Percentiles rank a stretch among this genome's conserved stretches.
phyloP scores from a whole-genome alignment of 2,329 filamentous ascomycete genomes.

The Aspergillaceae sp. region DNA sequence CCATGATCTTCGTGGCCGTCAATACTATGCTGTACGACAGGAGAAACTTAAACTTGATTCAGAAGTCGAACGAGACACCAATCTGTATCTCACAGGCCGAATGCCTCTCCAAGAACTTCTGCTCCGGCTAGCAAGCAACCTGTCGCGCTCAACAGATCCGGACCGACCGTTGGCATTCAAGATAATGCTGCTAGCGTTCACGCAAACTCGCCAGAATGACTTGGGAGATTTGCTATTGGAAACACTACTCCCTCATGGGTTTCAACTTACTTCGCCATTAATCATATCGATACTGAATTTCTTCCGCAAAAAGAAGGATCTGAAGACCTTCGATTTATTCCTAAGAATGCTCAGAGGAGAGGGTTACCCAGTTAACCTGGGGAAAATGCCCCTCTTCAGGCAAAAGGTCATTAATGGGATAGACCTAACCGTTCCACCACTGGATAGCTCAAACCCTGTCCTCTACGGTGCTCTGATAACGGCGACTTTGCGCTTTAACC shows the following conservation, averaged over 20 bases:
- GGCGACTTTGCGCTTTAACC: slow-evolving; percentile 32
- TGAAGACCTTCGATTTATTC: slow-evolving; percentile 34
- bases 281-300: slow-evolving; percentile 30
- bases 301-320: slow-evolving; percentile 33
- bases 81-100: slow-evolving; percentile 18
- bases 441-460: slow-evolving; percentile 24
- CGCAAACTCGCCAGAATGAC: slow-evolving; percentile 31
- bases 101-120: slow-evolving; percentile 30
- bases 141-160: slow-evolving; percentile 28
- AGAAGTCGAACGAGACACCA: slow-evolving; percentile 21
- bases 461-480: slow-evolving; percentile 30
- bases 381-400: slow-evolving; percentile 16
- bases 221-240: slow-evolving; percentile 30
- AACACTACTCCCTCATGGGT: slow-evolving; percentile 30
- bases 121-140: slow-evolving; percentile 26
- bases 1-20: slow-evolving; percentile 16
- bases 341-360: slow-evolving; percentile 29
- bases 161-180: slow-evolving; percentile 26
- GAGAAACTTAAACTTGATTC: slow-evolving; percentile 18
- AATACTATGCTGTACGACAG: slow-evolving; percentile 9
- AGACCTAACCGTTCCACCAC: slow-evolving; percentile 29
- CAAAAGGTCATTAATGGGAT: slow-evolving; percentile 26
- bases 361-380: slow-evolving; percentile 27
- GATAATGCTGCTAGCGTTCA: slow-evolving; percentile 31
- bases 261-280: slow-evolving; percentile 26